Conservation (phyloP, 2,329 filamentous ascomycete species). For the Sordariomycetes sp. region DNA sequence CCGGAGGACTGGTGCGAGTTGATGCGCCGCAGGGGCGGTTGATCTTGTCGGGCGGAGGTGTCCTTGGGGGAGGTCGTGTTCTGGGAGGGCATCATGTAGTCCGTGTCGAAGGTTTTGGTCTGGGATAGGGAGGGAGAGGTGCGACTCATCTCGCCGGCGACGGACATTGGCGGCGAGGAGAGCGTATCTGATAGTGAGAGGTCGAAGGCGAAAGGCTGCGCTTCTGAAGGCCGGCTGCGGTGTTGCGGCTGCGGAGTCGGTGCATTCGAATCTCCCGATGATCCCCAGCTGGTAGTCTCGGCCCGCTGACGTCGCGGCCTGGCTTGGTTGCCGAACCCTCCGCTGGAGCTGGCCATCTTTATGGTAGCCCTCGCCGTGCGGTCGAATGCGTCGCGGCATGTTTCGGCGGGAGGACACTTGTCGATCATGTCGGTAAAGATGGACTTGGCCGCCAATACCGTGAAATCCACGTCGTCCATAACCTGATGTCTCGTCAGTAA, state of each 20-base stretch:
- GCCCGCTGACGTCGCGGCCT: constrained; percentile 17
- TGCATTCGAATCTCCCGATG: constrained; percentile 14
- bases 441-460: constrained; percentile 84
- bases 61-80: neutral
- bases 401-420: constrained; percentile 90
- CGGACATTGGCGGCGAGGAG: constrained; percentile 30
- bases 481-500: constrained; percentile 4
- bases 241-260: constrained; percentile 9
- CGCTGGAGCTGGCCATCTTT: constrained; percentile 85
- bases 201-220: constrained; percentile 24
- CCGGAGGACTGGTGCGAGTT: constrained; percentile 22
- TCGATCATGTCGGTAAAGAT: constrained; percentile 86
- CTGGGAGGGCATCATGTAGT: constrained; percentile 15
- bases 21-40: constrained; percentile 15
- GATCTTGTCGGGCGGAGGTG: constrained; percentile 6
- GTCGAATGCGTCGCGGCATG: constrained; percentile 89
- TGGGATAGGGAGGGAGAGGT: constrained; percentile 29
- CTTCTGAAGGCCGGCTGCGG: constrained; percentile 18
- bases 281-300: constrained; percentile 16
- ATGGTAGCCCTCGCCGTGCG: constrained; percentile 92
- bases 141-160: constrained; percentile 22
- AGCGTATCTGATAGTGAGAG: constrained; percentile 26
- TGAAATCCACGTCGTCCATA: constrained; percentile 96
- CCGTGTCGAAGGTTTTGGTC: constrained; percentile 24
- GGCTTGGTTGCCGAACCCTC: constrained; percentile 56